Conservation (phyloP, 192 early-diverging fungal genomes). For the Dimargaris xerosporica region DNA sequence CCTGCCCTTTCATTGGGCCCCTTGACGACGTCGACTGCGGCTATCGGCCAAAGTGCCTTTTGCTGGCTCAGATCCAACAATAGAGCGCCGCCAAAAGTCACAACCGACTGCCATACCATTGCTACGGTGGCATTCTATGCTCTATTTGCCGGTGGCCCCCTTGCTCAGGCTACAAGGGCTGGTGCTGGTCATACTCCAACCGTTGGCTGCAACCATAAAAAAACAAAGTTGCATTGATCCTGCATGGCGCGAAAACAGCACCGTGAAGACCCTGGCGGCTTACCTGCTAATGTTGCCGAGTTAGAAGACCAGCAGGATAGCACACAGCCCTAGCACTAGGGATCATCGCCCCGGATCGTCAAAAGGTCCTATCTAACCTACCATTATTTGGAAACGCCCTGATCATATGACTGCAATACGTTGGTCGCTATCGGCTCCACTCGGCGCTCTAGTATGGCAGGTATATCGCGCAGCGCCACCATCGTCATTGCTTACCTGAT, state of each 20-base stretch:
- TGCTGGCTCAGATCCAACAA: not conserved
- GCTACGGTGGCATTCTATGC: no score
- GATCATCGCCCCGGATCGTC: not conserved
- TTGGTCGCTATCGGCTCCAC: not conserved
- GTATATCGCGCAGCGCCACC: conserved; percentile 52
- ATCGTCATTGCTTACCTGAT: conserved; percentile 52
- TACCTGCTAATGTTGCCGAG: not conserved
- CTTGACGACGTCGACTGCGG: not conserved
- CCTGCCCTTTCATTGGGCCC: not conserved
- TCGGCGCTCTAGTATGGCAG: conserved; percentile 24
- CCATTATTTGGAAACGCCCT: not conserved
- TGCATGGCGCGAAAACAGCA: no score
- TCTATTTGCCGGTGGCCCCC: no score
- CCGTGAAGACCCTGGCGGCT: no score
- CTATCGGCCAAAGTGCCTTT: not conserved
- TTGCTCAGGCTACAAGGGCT: no score
- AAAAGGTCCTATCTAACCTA: not conserved
- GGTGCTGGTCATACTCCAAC: no score
- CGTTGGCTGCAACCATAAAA: no score
- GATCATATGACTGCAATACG: not conserved
- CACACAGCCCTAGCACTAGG: not conserved
- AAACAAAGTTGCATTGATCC: no score
- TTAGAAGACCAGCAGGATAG: not conserved
- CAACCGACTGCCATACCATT: no score
- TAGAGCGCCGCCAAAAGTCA: no score